These are phyloP conservation scores for Fusarium duplospermum DNA, from an alignment of 2,329 filamentous ascomycete species.

Conservation along the genomic window DNA sequence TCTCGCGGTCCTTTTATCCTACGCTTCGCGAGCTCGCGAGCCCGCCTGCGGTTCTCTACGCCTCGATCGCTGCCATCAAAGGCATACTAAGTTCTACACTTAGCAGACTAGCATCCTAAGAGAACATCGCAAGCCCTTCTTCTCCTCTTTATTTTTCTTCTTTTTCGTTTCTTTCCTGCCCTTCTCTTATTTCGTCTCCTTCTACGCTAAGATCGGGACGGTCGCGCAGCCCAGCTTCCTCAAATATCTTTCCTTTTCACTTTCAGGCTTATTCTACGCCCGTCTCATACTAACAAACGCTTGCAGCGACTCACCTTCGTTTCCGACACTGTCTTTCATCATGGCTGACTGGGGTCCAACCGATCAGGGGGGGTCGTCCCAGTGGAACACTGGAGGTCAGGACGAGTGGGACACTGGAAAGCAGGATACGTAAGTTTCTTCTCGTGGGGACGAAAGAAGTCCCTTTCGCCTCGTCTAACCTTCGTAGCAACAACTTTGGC, in stretches of 20 bases:
- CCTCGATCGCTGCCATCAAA: not conserved
- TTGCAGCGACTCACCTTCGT: not conserved
- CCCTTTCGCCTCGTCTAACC: not conserved
- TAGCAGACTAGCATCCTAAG: not conserved
- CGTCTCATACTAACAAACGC: not conserved
- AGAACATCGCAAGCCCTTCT: not conserved
- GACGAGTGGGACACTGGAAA: constrained; percentile 3
- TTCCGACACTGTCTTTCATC: not conserved
- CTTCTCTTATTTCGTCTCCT: not conserved
- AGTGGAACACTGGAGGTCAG: constrained; percentile 6
- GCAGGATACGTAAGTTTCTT: constrained; percentile 15
- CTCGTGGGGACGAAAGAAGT: not conserved
- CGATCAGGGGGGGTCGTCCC: constrained; percentile 12
- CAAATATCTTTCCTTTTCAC: not conserved
- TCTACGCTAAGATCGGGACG: not conserved
- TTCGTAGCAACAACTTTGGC: constrained; percentile 7
- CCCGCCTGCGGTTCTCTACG: not conserved
- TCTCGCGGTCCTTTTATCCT: not conserved
- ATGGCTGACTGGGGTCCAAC: constrained; percentile 25
- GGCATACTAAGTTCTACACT: not conserved
- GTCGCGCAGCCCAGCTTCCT: not conserved
- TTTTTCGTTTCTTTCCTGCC: not conserved
- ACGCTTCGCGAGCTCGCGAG: not conserved
- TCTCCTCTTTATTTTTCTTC: not conserved
- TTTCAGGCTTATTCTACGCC: not conserved